Percentiles rank a stretch among this genome's conserved stretches.
These are phyloP conservation scores for Trichocladium antarcticum DNA, from an alignment of 495 filamentous ascomycete genomes.

Conservation along the genomic window DNA sequence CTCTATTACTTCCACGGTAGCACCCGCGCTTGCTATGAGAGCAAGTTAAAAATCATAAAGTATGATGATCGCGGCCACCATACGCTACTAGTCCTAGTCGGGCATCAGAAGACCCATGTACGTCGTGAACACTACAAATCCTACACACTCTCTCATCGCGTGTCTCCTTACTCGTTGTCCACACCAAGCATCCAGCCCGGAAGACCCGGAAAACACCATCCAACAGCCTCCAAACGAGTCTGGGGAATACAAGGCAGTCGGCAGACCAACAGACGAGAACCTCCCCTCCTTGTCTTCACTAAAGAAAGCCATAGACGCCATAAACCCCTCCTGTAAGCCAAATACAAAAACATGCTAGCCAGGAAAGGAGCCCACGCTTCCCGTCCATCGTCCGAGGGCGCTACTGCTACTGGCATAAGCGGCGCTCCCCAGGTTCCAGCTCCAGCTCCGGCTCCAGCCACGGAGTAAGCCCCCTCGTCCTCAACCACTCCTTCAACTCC, in stretches of 20 bases:
- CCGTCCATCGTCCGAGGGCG: not conserved
- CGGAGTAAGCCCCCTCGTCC: not conserved
- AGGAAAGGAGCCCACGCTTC: slow-evolving; percentile 7
- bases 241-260: not conserved
- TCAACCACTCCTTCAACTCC: not conserved
- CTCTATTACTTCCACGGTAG: too few species aligned
- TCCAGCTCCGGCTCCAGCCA: not conserved
- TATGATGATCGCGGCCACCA: too few species aligned
- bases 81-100: too few species aligned
- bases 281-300: not conserved
- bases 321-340: slow-evolving; percentile 3
- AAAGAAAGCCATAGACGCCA: slow-evolving; percentile 12
- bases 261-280: not conserved
- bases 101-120: too few species aligned
- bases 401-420: not conserved
- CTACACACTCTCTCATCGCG: too few species aligned
- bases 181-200: too few species aligned
- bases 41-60: too few species aligned
- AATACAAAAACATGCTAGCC: slow-evolving; percentile 3
- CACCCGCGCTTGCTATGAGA: too few species aligned
- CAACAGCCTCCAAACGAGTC: not conserved
- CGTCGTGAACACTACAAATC: too few species aligned
- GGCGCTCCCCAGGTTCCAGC: not conserved
- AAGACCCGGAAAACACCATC: not conserved
- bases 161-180: not conserved